Evolutionary conservation across 164 flowering plant genomes (phyloP), one percentile per base, ranked within the genome.

Genomic region (Malania oleifera): DNA sequence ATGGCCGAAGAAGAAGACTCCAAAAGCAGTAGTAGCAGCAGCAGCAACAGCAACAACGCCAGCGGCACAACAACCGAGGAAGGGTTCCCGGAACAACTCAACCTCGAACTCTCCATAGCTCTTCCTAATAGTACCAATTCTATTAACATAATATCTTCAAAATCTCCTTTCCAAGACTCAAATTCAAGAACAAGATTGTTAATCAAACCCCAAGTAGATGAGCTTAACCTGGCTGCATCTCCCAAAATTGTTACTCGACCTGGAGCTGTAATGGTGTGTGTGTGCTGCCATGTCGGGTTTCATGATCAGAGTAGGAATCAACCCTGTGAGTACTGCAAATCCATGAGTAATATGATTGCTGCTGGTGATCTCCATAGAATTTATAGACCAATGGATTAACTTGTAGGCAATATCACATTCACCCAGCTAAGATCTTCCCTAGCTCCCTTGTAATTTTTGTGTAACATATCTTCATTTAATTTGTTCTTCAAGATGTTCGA

Each of bases 31-130:
- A n/a, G n/a, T n/a, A n/a, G n/a, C n/a, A n/a, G n/a, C n/a, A n/a
- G n/a, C n/a, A n/a, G n/a, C n/a, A n/a, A n/a, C n/a, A n/a, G n/a
- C n/a, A n/a, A n/a, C 19, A 18, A 12, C 22, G 19, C 12, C 64
- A 63, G 72, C 20, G 64, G 67, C 5, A 37, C 58, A 0, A 66
- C 67, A 1, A 66, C 67, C 5, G 67, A 57, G 17, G 74, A 66
- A 25, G 48, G n/a, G 3, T 45, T 24, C 39, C 63, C 54, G 5
- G 22, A n/a, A 19, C n/a, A 65, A 23, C 28, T 70, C 67, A 61
- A 66, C 54, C 67, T 70, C 6, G 74, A 66, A 17, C 67, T 70
- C 27, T 66, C 74, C 38, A 66, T 70, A 6, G 67, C 61, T 27
- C 67, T 70, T 23, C 70, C 73, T 15, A 11, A 1, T 27, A 45